Evolutionary conservation across 768 basidiomycete genomes (phyloP).

Genomic region (Tephrocybe sp.): DNA sequence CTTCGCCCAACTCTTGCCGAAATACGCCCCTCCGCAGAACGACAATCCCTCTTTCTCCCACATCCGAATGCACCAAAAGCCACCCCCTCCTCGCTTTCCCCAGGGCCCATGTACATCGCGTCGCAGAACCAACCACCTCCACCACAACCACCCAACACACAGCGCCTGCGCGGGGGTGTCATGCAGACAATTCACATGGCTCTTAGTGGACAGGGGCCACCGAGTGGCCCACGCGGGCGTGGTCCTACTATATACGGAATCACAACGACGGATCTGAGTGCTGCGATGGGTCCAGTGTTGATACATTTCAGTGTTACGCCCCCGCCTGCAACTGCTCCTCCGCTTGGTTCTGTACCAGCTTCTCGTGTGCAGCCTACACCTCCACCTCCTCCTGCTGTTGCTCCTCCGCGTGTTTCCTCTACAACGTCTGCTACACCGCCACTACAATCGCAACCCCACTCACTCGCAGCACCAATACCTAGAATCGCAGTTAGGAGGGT

Average conservation of each 20-base stretch:
- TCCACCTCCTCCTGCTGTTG: not conserved
- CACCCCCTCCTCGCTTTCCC: conserved; percentile 29
- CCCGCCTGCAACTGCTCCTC: conserved; percentile 23
- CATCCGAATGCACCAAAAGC: conserved; percentile 48
- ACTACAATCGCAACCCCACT: not conserved
- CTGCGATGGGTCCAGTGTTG: conserved; percentile 56
- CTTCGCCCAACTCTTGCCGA: conserved; percentile 30
- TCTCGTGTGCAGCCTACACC: conserved; percentile 1
- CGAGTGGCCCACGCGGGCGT: conserved; percentile 2
- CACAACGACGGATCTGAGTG: conserved; percentile 49
- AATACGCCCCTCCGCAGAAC: conserved; percentile 27
- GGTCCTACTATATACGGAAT: conserved; percentile 64
- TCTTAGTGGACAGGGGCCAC: conserved; percentile 14
- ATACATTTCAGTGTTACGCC: conserved; percentile 63
- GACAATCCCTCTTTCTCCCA: conserved; percentile 42
- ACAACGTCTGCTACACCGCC: not conserved
- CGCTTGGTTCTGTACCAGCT: conserved; percentile 9
- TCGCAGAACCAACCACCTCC: conserved; percentile 15
- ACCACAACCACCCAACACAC: conserved; percentile 9
- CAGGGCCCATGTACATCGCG: conserved; percentile 60
- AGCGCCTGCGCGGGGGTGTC: conserved; percentile 13
- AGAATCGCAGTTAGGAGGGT: conserved; percentile 5
- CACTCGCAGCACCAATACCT: conserved; percentile 1
- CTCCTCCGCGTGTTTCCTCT: not conserved
- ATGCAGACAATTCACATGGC: conserved; percentile 30